Evolutionary conservation across 352 stramenopile genomes (phyloP).

Genomic region (Phytophthora vignae): DNA sequence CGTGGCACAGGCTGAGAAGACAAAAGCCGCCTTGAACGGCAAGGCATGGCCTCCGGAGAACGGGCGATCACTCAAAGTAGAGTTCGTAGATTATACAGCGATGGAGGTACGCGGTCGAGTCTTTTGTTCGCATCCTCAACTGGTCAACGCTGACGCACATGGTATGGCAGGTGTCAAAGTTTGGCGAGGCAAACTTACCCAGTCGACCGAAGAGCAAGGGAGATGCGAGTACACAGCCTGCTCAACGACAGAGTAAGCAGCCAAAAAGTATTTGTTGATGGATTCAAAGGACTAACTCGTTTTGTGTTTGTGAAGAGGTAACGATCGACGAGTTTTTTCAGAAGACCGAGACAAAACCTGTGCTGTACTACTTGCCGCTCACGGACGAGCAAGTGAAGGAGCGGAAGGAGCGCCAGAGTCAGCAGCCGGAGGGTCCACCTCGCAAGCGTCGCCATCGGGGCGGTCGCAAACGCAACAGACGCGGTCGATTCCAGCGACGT

Average conservation of each 20-base stretch:
- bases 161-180: conserved; percentile 33
- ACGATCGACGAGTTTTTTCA: conserved; percentile 82
- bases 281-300: conserved; percentile 1
- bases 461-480: conserved; percentile 45
- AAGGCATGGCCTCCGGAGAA: conserved; percentile 74
- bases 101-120: conserved; percentile 43
- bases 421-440: conserved; percentile 26
- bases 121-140: background rate
- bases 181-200: conserved; percentile 31
- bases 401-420: conserved; percentile 36
- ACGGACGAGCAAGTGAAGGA: conserved; percentile 74
- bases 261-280: background rate
- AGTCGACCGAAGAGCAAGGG: conserved; percentile 34
- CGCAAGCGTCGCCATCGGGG: conserved; percentile 45
- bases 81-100: conserved; percentile 50
- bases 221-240: conserved; percentile 23
- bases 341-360: conserved; percentile 80
- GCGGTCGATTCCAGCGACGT: conserved; percentile 29
- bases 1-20: conserved; percentile 51
- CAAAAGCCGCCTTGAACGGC: conserved; percentile 55
- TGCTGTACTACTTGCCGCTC: conserved; percentile 84
- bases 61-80: conserved; percentile 51
- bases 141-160: background rate
- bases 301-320: conserved; percentile 28
- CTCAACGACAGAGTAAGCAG: conserved; percentile 33